Conservation (phyloP, 2,329 filamentous ascomycete genomes). For the Sporothrix globosa region DNA sequence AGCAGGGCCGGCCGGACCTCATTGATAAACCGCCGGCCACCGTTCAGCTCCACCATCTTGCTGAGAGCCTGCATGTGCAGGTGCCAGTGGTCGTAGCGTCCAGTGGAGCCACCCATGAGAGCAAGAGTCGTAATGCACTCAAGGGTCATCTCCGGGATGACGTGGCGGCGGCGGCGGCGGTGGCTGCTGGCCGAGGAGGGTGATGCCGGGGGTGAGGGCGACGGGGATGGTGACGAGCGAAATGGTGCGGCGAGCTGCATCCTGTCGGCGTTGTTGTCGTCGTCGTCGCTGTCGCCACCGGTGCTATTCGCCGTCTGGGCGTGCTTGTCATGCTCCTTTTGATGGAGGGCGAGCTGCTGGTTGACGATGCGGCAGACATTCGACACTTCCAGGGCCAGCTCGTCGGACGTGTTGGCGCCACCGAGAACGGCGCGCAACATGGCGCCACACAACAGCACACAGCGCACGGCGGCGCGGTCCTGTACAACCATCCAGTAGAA, state of each 20-base stretch:
- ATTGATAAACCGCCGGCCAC: slow-evolving; percentile 33
- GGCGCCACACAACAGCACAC: slow-evolving; percentile 42
- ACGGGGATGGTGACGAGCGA: background rate
- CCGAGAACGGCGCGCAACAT: slow-evolving; percentile 39
- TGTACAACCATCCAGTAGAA: slow-evolving; percentile 40
- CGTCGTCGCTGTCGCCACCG: background rate
- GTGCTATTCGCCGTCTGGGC: background rate
- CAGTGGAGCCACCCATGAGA: slow-evolving; percentile 42
- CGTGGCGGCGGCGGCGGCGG: background rate
- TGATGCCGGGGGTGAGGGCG: slow-evolving; percentile 7
- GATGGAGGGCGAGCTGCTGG: slow-evolving; percentile 32
- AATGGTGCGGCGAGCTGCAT: slow-evolving; percentile 19
- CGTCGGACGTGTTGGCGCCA: slow-evolving; percentile 35
- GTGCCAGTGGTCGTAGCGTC: slow-evolving; percentile 47
- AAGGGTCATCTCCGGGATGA: slow-evolving; percentile 39
- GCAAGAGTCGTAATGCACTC: slow-evolving; percentile 44
- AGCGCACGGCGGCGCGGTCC: slow-evolving; percentile 40
- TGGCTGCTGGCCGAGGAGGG: slow-evolving; percentile 1
- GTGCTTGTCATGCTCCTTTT: slow-evolving; percentile 8
- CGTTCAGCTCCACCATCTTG: slow-evolving; percentile 42
- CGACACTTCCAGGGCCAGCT: slow-evolving; percentile 35
- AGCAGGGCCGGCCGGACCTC: slow-evolving; percentile 34
- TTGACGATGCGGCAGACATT: slow-evolving; percentile 36
- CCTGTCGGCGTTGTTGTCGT: slow-evolving; percentile 1
- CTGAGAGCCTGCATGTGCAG: slow-evolving; percentile 45